These are phyloP conservation scores for Clarireedia sp. DNA, from an alignment of 2,329 filamentous ascomycete genomes.

Conservation along the genomic window DNA sequence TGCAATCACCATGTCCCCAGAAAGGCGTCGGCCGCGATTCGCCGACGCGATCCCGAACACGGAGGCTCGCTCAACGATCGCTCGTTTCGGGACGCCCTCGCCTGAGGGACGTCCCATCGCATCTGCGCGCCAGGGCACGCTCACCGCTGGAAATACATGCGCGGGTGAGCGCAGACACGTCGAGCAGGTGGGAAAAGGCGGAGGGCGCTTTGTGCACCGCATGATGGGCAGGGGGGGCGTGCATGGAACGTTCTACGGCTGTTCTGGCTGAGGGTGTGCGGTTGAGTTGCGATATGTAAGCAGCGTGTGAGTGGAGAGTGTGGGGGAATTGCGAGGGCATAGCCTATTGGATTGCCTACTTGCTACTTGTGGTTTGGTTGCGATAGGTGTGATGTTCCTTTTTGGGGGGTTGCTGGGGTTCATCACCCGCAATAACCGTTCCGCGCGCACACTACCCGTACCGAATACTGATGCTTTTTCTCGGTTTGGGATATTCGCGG, in stretches of 20 bases:
- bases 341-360: constrained; percentile 6
- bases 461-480: background rate
- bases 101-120: background rate
- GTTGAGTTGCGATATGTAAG: constrained; percentile 5
- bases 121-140: too few relatives aligned
- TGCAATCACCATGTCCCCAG: background rate
- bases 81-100: too few relatives aligned
- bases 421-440: too few relatives aligned
- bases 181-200: constrained; percentile 1
- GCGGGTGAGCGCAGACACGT: background rate
- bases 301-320: background rate
- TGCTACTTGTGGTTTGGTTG: background rate
- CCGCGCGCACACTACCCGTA: too few relatives aligned
- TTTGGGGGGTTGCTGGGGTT: background rate
- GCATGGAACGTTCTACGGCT: background rate
- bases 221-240: background rate
- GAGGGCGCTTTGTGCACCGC: background rate
- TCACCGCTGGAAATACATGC: constrained; percentile 6
- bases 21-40: background rate
- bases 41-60: background rate
- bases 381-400: too few relatives aligned
- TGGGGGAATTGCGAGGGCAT: background rate
- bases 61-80: too few relatives aligned
- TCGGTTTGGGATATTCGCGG: background rate
- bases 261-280: background rate